Evolutionary conservation across 768 basidiomycete species (phyloP).

Genomic region (Mycena rosella): DNA sequence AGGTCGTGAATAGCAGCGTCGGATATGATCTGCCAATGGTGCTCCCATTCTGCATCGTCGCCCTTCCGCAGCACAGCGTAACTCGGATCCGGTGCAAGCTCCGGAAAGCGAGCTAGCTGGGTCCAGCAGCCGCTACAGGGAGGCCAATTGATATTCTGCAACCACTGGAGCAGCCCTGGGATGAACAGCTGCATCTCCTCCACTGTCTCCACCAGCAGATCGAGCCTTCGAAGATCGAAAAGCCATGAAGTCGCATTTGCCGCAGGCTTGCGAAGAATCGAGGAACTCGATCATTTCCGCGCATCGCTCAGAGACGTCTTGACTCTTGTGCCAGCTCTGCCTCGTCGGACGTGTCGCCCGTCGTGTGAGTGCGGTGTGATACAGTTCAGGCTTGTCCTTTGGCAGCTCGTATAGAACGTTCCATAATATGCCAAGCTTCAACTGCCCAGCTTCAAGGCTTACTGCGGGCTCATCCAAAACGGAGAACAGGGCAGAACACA

Average conservation of each 20-base stretch:
- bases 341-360: not conserved
- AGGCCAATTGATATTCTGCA: constrained; percentile 25
- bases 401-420: not conserved
- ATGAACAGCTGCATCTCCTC: constrained; percentile 25
- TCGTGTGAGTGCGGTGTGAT: not conserved
- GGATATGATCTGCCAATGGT: not conserved
- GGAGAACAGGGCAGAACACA: not conserved
- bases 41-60: constrained; percentile 18
- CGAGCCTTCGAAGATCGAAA: constrained; percentile 24
- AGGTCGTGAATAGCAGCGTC: too few species aligned
- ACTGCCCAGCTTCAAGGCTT: not conserved
- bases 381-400: not conserved
- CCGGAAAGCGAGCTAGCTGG: constrained; percentile 26
- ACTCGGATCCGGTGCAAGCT: constrained; percentile 10
- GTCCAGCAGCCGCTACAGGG: not conserved
- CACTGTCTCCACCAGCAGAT: not conserved
- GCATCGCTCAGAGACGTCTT: not conserved
- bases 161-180: constrained; percentile 15
- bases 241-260: constrained; percentile 10
- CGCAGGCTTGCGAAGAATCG: constrained; percentile 10
- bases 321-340: not conserved
- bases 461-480: not conserved
- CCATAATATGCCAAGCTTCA: not conserved
- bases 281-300: constrained; percentile 7
- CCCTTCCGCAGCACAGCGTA: constrained; percentile 10